Evolutionary conservation across 1,284 basidiomycete species (phyloP).

Genomic region (Ceratobasidium sp.): DNA sequence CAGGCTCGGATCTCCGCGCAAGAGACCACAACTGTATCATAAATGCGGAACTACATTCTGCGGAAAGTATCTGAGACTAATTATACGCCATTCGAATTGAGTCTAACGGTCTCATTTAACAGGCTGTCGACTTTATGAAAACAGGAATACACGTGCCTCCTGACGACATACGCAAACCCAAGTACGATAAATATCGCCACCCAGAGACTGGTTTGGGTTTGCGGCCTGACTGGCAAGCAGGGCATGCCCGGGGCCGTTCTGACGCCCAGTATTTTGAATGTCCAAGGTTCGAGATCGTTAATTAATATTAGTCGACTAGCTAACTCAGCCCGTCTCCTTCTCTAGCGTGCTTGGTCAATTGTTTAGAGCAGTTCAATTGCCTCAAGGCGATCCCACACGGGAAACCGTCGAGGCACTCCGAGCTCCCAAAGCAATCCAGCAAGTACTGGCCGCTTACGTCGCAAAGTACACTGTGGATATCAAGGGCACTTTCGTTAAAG

Average conservation of each 20-base stretch:
- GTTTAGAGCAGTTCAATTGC: constrained; percentile 70
- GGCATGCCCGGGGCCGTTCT: constrained; percentile 18
- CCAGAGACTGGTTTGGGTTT: constrained; percentile 13
- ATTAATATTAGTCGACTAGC: neutral
- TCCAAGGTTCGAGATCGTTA: neutral
- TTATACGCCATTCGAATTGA: no score
- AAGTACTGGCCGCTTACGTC: constrained; percentile 6
- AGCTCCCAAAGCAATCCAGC: neutral
- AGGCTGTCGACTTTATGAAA: constrained; percentile 40
- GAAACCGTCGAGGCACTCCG: neutral
- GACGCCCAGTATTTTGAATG: constrained; percentile 35
- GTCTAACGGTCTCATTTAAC: no score
- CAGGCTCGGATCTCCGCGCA: constrained; percentile 57
- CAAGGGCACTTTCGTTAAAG: neutral
- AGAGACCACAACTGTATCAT: constrained; percentile 27
- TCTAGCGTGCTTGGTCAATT: constrained; percentile 68
- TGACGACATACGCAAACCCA: constrained; percentile 23
- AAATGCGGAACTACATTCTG: constrained; percentile 37
- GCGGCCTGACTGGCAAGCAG: constrained; percentile 37
- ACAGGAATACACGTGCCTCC: constrained; percentile 11
- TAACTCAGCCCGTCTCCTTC: neutral
- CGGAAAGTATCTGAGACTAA: neutral
- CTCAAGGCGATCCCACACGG: constrained; percentile 49
- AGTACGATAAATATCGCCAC: neutral
- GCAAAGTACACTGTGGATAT: constrained; percentile 5